Percentiles rank a stretch among this genome's conserved stretches.
Evolutionary conservation across 2,329 filamentous ascomycete genomes (phyloP).

Genomic region (Trichoderma koningii): DNA sequence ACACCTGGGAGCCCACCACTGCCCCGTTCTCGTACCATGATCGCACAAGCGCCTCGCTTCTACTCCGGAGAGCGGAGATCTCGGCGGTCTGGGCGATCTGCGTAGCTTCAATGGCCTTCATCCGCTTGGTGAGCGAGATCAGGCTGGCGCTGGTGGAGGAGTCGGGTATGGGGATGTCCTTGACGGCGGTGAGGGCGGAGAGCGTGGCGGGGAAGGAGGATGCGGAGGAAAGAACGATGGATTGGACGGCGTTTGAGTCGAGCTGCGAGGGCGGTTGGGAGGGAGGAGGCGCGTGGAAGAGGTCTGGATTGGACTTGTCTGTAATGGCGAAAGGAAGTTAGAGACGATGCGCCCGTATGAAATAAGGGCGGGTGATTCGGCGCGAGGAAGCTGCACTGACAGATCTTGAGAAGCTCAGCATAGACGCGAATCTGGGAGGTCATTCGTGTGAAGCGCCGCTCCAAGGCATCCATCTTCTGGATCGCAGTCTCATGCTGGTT

Average conservation of each 20-base stretch:
- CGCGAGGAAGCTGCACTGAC: constrained; percentile 44
- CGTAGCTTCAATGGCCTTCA: constrained; percentile 60
- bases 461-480: constrained; percentile 52
- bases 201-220: constrained; percentile 57
- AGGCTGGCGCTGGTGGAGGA: constrained; percentile 57
- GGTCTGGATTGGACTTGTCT: constrained; percentile 58
- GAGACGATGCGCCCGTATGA: background rate
- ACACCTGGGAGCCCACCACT: constrained; percentile 65
- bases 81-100: constrained; percentile 64
- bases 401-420: constrained; percentile 61
- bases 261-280: constrained; percentile 56
- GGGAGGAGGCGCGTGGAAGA: constrained; percentile 53
- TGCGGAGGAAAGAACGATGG: constrained; percentile 59
- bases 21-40: constrained; percentile 75
- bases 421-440: constrained; percentile 58
- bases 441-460: constrained; percentile 55
- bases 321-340: background rate
- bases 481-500: constrained; percentile 43
- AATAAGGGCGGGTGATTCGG: background rate
- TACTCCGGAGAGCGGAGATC: constrained; percentile 63
- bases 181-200: constrained; percentile 59
- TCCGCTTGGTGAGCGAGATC: constrained; percentile 60
- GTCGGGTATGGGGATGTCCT: constrained; percentile 59
- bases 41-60: constrained; percentile 64
- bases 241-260: constrained; percentile 52